Evolutionary conservation across 345 rosid species (phyloP).

Genomic region (Garcia nutans): DNA sequence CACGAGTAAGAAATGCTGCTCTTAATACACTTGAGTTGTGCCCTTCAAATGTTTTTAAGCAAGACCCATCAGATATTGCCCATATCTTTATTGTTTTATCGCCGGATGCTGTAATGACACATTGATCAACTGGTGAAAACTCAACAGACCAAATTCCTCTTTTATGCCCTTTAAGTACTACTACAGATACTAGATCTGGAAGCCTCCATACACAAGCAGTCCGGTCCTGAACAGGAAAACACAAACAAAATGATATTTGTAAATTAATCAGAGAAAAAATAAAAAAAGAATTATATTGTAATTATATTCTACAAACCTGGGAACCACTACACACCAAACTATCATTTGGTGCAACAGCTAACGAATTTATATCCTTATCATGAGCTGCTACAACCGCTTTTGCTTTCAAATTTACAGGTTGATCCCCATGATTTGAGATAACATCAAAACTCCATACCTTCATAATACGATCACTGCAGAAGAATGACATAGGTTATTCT

Average conservation of each 20-base stretch:
- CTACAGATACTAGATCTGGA: slow-evolving; percentile 82
- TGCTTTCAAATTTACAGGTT: slow-evolving; percentile 67
- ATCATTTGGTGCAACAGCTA: slow-evolving; percentile 90
- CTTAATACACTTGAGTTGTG: slow-evolving; percentile 86
- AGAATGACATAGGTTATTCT: slow-evolving; percentile 10
- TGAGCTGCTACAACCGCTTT: slow-evolving; percentile 95
- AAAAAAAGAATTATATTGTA: background rate
- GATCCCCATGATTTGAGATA: slow-evolving; percentile 51
- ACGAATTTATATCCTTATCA: slow-evolving; percentile 83
- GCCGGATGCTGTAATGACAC: slow-evolving; percentile 92
- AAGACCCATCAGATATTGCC: slow-evolving; percentile 89
- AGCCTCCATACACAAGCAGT: slow-evolving; percentile 93
- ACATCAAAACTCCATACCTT: slow-evolving; percentile 89
- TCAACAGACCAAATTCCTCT: slow-evolving; percentile 96
- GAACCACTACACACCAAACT: slow-evolving; percentile 91
- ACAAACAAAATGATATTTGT: background rate
- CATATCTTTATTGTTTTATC: slow-evolving; percentile 92
- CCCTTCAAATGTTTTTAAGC: slow-evolving; percentile 96
- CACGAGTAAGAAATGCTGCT: slow-evolving; percentile 86
- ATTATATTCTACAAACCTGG: slow-evolving; percentile 50
- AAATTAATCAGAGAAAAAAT: background rate
- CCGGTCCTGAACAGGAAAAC: slow-evolving; percentile 61
- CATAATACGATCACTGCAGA: slow-evolving; percentile 81
- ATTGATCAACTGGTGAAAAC: slow-evolving; percentile 95
- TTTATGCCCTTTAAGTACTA: slow-evolving; percentile 81